phyloP scores from a whole-genome alignment of 192 early-diverging fungal species.

The Pilobolus umbonatus region DNA sequence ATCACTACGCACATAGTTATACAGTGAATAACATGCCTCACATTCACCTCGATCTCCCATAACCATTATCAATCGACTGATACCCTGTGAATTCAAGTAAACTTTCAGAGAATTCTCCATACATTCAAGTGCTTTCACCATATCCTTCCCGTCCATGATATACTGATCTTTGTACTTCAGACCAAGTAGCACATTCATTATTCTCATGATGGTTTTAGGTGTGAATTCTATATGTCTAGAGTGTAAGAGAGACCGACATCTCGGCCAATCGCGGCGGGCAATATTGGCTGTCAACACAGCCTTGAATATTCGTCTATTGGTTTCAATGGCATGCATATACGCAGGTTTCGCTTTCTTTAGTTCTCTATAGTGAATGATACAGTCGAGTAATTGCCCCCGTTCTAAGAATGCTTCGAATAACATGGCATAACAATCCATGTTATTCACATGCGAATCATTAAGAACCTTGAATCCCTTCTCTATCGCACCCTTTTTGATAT shows the following conservation, averaged over 20 bases:
- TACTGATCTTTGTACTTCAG: not conserved
- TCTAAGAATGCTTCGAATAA: slow-evolving; percentile 5
- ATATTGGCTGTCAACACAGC: not conserved
- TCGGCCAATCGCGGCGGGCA: slow-evolving; percentile 1
- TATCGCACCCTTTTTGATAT: not conserved
- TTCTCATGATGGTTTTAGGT: not conserved
- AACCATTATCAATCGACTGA: not conserved
- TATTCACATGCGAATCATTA: not conserved
- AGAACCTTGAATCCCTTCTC: not conserved
- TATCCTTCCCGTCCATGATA: slow-evolving; percentile 2
- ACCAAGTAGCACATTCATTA: slow-evolving; percentile 6
- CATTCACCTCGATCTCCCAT: slow-evolving; percentile 14
- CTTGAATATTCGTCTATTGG: slow-evolving; percentile 12
- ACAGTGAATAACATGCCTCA: slow-evolving; percentile 11
- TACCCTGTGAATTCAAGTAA: not conserved
- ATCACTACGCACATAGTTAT: slow-evolving; percentile 16
- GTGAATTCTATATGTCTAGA: slow-evolving; percentile 2
- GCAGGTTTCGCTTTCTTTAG: not conserved
- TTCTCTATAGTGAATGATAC: not conserved
- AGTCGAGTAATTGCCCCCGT: not conserved
- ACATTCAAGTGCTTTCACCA: slow-evolving; percentile 8
- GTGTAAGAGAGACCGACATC: not conserved
- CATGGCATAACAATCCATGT: slow-evolving; percentile 2
- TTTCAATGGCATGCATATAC: not conserved
- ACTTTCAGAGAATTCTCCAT: slow-evolving; percentile 10